Evolutionary conservation across 73 alveolate genomes (phyloP), one percentile per base, ranked within the genome.

Genomic region (Paramecium primaurelia): DNA sequence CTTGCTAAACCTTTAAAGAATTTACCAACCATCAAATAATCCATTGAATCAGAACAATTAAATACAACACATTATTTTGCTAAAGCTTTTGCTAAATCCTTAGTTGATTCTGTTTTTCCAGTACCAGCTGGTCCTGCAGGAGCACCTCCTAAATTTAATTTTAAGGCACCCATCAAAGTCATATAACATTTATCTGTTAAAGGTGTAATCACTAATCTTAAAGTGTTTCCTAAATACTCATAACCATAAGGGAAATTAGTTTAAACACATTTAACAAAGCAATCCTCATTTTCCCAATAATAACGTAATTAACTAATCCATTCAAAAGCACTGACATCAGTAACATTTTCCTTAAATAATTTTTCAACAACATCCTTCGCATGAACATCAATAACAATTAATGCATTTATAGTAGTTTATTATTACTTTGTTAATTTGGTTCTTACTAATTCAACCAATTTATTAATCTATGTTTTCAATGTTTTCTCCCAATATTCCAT

Each of bases 121-220:
- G 99, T 99, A 49, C 99, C 99, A 45, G 99, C 99, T 8, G 99
- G 99, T 26, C 99, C 99, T 6, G 99, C 99, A 36, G 99, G 99
- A 20, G 99, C 99, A 2, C 99, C 99, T 40, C 99, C 99, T 96
- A 97, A 92, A 77, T 97, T 97, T 58, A 98, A 93, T 92, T 97
- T 97, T 59, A 97, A 59, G 8, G 99, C 99, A 16, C 99, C 99
- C 96, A 97, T 97, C 58, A 98, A 93, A 58, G 99, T 98, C 95
- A 97, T 96, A 94, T 97, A 98, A 92, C 99, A 98, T 95, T 97
- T 95, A 94, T 98, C 99, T 47, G 99, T 98, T 69, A 98, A 94
- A 22, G 99, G 99, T 10, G 99, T 98, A 59, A 98, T 98, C n/a
- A 98, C 99, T 86, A 98, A 93, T 93, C 99, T 92, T 59, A 95